Conservation (phyloP, 139 green algal genomes). For the Edaphochlamys debaryana region DNA sequence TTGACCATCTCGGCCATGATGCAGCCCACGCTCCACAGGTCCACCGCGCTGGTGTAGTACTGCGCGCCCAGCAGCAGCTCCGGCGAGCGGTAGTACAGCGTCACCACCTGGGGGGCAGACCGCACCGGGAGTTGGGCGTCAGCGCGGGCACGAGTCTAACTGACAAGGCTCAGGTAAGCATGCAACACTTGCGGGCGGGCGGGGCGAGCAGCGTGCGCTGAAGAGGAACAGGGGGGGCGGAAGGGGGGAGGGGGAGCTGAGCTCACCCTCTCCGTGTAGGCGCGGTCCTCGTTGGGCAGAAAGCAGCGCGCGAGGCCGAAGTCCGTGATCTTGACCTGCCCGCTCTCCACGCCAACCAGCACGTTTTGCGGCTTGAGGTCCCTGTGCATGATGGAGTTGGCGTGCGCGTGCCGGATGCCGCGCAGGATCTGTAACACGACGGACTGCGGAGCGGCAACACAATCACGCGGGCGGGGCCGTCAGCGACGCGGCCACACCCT, state of each 20-base stretch:
- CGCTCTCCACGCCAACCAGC: slow-evolving; percentile 80
- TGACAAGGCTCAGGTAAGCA: no score
- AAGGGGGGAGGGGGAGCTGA: no score
- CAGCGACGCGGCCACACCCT: background rate
- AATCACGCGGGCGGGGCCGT: no score
- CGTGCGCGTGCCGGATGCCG: slow-evolving; percentile 78
- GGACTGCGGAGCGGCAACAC: slow-evolving; percentile 50
- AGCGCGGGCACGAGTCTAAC: no score
- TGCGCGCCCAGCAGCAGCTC: slow-evolving; percentile 96
- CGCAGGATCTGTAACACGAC: slow-evolving; percentile 85
- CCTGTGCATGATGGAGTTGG: slow-evolving; percentile 82
- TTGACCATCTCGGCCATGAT: slow-evolving; percentile 95
- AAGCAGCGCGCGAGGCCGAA: slow-evolving; percentile 96
- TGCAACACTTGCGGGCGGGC: no score
- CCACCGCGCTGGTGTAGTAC: slow-evolving; percentile 91
- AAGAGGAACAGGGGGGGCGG: no score
- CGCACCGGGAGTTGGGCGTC: no score
- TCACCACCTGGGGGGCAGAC: slow-evolving; percentile 90
- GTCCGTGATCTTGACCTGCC: slow-evolving; percentile 94
- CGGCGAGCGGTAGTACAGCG: slow-evolving; percentile 98
- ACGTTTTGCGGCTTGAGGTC: slow-evolving; percentile 86
- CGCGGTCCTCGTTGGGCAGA: slow-evolving; percentile 35
- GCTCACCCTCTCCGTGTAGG: slow-evolving; percentile 35
- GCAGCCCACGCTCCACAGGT: slow-evolving; percentile 97
- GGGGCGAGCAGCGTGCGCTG: no score